These are phyloP conservation scores for Favolaschia claudopus DNA, from an alignment of 768 basidiomycete species.

Conservation along the genomic window DNA sequence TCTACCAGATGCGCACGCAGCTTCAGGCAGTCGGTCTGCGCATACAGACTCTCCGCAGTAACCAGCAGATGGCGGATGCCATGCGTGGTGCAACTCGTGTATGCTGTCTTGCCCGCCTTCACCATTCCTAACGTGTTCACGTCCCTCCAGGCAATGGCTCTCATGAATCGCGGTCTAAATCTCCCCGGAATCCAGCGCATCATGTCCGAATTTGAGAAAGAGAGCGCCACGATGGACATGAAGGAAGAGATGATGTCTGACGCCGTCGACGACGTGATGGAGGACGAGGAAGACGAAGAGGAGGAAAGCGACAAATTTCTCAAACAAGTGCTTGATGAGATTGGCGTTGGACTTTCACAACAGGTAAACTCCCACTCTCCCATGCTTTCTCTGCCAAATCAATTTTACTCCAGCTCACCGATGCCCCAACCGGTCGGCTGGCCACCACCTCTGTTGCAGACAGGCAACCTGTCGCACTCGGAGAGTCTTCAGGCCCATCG, in stretches of 20 bases:
- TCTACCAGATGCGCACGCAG: slow-evolving; percentile 98
- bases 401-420: slow-evolving; percentile 67
- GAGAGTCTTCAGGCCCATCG: slow-evolving; percentile 62
- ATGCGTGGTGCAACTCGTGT: slow-evolving; percentile 98
- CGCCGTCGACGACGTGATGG: slow-evolving; percentile 97
- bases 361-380: slow-evolving; percentile 53
- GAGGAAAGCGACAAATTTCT: slow-evolving; percentile 95
- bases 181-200: slow-evolving; percentile 94
- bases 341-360: slow-evolving; percentile 91
- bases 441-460: slow-evolving; percentile 64
- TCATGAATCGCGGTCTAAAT: slow-evolving; percentile 97
- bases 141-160: slow-evolving; percentile 85
- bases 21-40: slow-evolving; percentile 94
- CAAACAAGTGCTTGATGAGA: slow-evolving; percentile 96
- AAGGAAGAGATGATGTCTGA: slow-evolving; percentile 99
- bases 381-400: slow-evolving; percentile 15
- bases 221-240: slow-evolving; percentile 99
- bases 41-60: slow-evolving; percentile 95
- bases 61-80: slow-evolving; percentile 99
- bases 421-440: slow-evolving; percentile 81
- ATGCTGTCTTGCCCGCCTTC: slow-evolving; percentile 39
- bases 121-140: slow-evolving; percentile 4
- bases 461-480: slow-evolving; percentile 86
- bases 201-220: slow-evolving; percentile 98
- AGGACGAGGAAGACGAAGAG: slow-evolving; percentile 96